Evolutionary conservation across 176 grass and related monocot species (phyloP).

Genomic region (Echinochloa phyllopogon): DNA sequence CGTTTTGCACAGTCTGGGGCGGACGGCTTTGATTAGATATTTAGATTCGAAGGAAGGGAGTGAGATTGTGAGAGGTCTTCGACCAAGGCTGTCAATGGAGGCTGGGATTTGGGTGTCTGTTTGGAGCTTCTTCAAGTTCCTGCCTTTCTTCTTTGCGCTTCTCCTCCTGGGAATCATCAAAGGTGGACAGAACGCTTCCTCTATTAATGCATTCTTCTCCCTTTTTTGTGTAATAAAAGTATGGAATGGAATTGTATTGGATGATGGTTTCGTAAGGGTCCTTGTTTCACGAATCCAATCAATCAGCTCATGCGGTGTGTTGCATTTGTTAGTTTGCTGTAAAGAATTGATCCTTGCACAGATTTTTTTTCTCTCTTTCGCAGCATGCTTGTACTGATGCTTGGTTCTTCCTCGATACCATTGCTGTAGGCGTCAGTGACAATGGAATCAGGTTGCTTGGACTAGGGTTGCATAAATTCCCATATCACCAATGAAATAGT

Average conservation of each 20-base stretch:
- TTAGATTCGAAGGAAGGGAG: conserved; percentile 4
- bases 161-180: conserved; percentile 86
- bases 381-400: neutral
- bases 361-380: neutral
- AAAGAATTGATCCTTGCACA: neutral
- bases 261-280: neutral
- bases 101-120: conserved; percentile 60
- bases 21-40: neutral
- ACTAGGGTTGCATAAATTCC: conserved; percentile 25
- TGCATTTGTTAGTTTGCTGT: neutral
- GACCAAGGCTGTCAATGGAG: conserved; percentile 57
- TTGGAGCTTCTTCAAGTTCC: conserved; percentile 86
- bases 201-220: neutral
- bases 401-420: conserved; percentile 18
- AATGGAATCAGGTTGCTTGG: neutral
- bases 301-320: neutral
- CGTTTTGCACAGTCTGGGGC: neutral
- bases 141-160: conserved; percentile 88
- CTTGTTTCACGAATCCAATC: conserved; percentile 12
- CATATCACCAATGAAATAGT: neutral
- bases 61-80: neutral
- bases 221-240: neutral
- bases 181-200: conserved; percentile 53
- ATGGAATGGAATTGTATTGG: conserved; percentile 3
- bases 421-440: neutral